phyloP scores from a whole-genome alignment of 139 green algal genomes.

The Chlamydomonas eustigma region DNA sequence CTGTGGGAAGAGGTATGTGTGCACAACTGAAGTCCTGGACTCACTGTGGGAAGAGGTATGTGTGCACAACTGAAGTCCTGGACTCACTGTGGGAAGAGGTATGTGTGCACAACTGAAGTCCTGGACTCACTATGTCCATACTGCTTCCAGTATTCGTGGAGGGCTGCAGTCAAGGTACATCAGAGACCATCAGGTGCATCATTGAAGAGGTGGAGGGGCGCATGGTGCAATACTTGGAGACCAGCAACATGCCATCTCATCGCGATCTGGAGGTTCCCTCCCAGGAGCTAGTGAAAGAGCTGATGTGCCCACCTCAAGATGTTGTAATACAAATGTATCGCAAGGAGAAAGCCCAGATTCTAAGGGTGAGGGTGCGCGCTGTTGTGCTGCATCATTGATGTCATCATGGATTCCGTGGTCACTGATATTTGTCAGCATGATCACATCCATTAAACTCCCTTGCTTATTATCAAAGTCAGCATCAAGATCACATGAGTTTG shows the following conservation, averaged over 20 bases:
- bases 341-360: conserved; percentile 27
- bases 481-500: too few relatives aligned
- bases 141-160: background rate
- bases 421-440: too few relatives aligned
- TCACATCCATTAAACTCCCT: too few relatives aligned
- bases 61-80: too few relatives aligned
- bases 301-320: conserved; percentile 42
- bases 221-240: background rate
- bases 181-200: conserved; percentile 12
- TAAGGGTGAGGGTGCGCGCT: conserved; percentile 26
- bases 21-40: too few relatives aligned
- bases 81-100: too few relatives aligned
- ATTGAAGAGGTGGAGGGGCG: background rate
- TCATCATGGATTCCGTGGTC: too few relatives aligned
- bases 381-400: too few relatives aligned
- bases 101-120: background rate
- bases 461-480: too few relatives aligned
- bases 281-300: conserved; percentile 13
- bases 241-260: conserved; percentile 8
- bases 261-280: background rate
- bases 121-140: background rate
- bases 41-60: too few relatives aligned
- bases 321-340: conserved; percentile 37
- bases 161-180: background rate
- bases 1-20: too few relatives aligned